Evolutionary conservation across 1,284 basidiomycete genomes (phyloP).

Genomic region (Tremellales sp.): DNA sequence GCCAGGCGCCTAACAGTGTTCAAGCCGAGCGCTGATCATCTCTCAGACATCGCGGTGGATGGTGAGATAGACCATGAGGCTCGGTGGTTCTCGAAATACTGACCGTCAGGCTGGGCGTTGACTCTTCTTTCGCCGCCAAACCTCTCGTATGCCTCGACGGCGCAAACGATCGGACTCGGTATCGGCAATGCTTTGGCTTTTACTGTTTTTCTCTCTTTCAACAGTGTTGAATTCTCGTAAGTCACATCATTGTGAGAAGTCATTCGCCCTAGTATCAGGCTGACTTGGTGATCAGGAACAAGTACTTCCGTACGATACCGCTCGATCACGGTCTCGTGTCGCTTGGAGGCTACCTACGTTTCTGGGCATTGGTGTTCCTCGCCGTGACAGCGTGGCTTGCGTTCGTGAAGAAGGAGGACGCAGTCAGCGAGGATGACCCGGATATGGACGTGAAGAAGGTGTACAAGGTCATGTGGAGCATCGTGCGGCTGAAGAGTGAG

Average conservation of each 20-base stretch:
- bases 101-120: constrained; percentile 78
- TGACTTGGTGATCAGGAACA: constrained; percentile 56
- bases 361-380: constrained; percentile 79
- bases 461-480: constrained; percentile 91
- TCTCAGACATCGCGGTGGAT: constrained; percentile 89
- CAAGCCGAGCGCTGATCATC: too few relatives aligned
- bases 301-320: constrained; percentile 60
- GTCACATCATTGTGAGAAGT: constrained; percentile 45
- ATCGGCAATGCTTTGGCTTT: constrained; percentile 95
- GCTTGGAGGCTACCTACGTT: constrained; percentile 75
- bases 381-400: constrained; percentile 81
- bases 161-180: constrained; percentile 95
- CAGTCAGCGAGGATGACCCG: constrained; percentile 64
- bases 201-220: constrained; percentile 95
- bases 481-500: constrained; percentile 84
- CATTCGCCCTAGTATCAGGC: constrained; percentile 29
- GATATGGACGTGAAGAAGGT: constrained; percentile 89
- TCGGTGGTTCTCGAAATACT: constrained; percentile 2
- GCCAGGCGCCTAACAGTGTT: too few relatives aligned
- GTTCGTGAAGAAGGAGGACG: constrained; percentile 86
- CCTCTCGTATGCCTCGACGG: constrained; percentile 93
- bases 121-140: constrained; percentile 94
- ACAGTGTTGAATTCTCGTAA: constrained; percentile 86
- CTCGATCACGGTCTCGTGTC: constrained; percentile 75
- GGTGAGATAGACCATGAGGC: constrained; percentile 52